Percentiles rank a stretch among this genome's conserved stretches.
These are phyloP conservation scores for Colletotrichum tropicale DNA, from an alignment of 2,329 filamentous ascomycete species.

Conservation along the genomic window DNA sequence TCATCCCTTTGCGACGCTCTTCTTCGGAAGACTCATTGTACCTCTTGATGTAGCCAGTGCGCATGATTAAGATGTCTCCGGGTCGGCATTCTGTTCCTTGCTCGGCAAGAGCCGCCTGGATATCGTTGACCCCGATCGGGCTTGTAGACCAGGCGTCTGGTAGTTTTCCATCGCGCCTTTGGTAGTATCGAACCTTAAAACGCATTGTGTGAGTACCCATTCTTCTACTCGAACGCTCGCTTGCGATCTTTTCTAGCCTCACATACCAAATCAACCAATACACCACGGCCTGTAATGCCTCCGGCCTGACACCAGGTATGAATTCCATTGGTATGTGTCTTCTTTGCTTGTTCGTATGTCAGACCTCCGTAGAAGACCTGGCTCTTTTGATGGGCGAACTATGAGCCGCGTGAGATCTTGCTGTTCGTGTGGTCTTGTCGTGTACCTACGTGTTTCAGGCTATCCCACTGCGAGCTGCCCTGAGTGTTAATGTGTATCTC, in stretches of 20 bases:
- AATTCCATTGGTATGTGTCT: not conserved
- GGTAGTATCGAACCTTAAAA: not conserved
- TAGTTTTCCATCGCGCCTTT: not conserved
- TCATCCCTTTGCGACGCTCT: not conserved
- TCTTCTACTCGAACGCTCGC: not conserved
- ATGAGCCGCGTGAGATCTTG: not conserved
- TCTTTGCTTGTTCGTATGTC: not conserved
- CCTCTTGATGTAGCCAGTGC: not conserved
- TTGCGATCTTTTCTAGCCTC: not conserved
- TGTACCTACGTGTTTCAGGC: not conserved
- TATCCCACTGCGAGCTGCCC: not conserved
- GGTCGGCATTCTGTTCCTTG: not conserved
- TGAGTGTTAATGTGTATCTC: not conserved
- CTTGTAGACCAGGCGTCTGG: not conserved
- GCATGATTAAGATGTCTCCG: not conserved
- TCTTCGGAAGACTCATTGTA: not conserved
- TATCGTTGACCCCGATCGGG: not conserved
- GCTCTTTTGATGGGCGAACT: not conserved
- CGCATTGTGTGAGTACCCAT: not conserved
- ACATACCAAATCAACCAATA: not conserved
- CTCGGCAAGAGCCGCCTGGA: not conserved
- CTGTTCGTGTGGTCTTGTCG: not conserved
- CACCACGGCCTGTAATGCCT: not conserved
- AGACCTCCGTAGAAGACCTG: not conserved
- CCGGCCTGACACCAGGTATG: not conserved